These are phyloP conservation scores for Schwanniomyces pseudopolymorphus DNA, from an alignment of 805 yeast species.

Conservation along the genomic window DNA sequence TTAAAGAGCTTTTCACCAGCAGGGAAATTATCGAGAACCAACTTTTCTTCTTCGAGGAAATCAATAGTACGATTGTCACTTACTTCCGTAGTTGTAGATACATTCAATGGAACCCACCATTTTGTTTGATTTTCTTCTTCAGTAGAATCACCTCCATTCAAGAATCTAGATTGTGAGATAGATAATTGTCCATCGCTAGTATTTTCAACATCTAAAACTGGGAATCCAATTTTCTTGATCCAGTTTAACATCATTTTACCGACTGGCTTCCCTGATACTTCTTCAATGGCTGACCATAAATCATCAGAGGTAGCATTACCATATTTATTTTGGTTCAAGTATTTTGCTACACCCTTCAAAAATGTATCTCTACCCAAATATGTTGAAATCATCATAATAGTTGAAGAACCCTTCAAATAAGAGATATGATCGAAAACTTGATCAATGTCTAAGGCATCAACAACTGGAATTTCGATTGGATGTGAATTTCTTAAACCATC, in stretches of 20 bases:
- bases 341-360: constrained; percentile 69
- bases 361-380: constrained; percentile 68
- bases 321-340: constrained; percentile 61
- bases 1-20: constrained; percentile 33
- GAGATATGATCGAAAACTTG: constrained; percentile 83
- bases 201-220: constrained; percentile 52
- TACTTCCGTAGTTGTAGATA: constrained; percentile 17
- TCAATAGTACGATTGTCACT: constrained; percentile 13
- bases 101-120: constrained; percentile 61
- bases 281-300: constrained; percentile 66
- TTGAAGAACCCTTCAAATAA: constrained; percentile 77
- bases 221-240: constrained; percentile 75
- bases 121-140: constrained; percentile 54
- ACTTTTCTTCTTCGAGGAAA: constrained; percentile 22
- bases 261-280: constrained; percentile 62
- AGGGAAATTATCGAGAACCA: constrained; percentile 21
- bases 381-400: constrained; percentile 73
- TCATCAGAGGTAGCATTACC: constrained; percentile 75
- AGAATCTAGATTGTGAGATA: constrained; percentile 58
- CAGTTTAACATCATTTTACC: constrained; percentile 62
- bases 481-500: constrained; percentile 67
- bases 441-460: constrained; percentile 74
- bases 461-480: constrained; percentile 81
- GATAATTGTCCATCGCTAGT: constrained; percentile 31
- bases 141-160: constrained; percentile 59